Percentiles rank a stretch among this genome's conserved stretches.
Evolutionary conservation across 2,329 filamentous ascomycete species (phyloP).

Genomic region (Aspergillus bombycis): DNA sequence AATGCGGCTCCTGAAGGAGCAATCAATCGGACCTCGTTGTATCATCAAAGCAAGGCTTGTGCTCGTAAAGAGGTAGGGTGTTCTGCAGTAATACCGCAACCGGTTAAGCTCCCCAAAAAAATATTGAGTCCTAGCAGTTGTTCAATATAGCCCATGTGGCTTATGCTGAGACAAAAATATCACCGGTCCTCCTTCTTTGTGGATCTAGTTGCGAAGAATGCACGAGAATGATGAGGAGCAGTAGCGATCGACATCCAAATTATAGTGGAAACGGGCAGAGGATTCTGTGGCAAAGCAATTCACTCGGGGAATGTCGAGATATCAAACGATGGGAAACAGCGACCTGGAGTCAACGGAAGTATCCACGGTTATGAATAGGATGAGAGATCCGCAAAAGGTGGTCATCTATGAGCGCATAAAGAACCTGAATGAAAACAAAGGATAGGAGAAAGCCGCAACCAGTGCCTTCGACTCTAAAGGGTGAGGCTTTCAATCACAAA

Average conservation of each 20-base stretch:
- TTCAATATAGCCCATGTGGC: neutral
- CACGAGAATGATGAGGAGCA: neutral
- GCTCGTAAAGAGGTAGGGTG: neutral
- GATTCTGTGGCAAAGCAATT: neutral
- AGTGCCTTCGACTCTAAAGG: neutral
- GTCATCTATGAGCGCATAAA: neutral
- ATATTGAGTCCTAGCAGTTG: neutral
- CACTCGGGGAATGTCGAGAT: neutral
- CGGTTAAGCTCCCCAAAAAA: conserved; percentile 3
- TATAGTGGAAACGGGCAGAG: neutral
- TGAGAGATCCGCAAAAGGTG: neutral
- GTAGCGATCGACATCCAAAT: neutral
- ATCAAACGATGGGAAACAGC: neutral
- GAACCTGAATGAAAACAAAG: neutral
- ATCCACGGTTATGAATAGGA: neutral
- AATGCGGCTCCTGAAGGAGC: conserved; percentile 27
- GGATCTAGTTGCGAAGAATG: neutral
- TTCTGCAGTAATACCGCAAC: neutral
- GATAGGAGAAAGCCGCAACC: neutral
- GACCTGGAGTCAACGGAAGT: neutral
- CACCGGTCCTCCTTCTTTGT: neutral
- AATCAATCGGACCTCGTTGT: conserved; percentile 12
- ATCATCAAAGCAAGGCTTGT: conserved; percentile 15
- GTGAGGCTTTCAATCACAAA: neutral
- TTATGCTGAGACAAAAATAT: neutral